Conservation (phyloP, 169 alveolate species). For the Plasmodium adleri region DNA sequence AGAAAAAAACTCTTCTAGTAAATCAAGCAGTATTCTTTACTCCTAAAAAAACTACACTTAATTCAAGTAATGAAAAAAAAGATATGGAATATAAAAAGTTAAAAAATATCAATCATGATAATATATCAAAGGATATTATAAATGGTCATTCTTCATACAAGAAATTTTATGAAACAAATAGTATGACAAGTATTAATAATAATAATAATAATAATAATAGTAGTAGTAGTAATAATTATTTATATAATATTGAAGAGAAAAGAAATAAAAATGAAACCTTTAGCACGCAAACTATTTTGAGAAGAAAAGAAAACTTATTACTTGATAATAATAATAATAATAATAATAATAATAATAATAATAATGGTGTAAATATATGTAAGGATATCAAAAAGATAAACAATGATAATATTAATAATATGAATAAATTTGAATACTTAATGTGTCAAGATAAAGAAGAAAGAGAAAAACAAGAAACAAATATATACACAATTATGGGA, state of each 20-base stretch:
- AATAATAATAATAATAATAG: background rate
- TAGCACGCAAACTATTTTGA: background rate
- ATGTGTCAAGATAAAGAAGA: too few relatives aligned
- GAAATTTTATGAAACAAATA: background rate
- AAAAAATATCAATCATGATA: conserved; percentile 26
- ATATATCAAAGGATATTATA: conserved; percentile 2
- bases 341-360: background rate
- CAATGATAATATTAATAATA: too few relatives aligned
- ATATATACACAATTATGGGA: too few relatives aligned
- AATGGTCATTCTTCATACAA: background rate
- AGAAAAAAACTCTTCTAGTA: conserved; percentile 11
- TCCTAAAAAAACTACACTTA: conserved; percentile 31
- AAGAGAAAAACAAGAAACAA: too few relatives aligned
- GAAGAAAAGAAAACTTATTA: too few relatives aligned
- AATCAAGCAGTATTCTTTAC: conserved; percentile 61
- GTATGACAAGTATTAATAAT: conserved; percentile 1
- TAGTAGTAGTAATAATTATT: background rate
- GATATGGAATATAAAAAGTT: conserved; percentile 33
- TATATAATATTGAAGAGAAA: background rate
- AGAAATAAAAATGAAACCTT: background rate
- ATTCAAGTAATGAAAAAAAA: conserved; percentile 64
- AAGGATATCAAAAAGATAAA: too few relatives aligned
- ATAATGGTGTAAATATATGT: too few relatives aligned
- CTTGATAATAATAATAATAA: background rate
- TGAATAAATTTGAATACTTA: too few relatives aligned